Conservation (phyloP, 148 eudicot genomes). For the Hydrangea macrophylla region DNA sequence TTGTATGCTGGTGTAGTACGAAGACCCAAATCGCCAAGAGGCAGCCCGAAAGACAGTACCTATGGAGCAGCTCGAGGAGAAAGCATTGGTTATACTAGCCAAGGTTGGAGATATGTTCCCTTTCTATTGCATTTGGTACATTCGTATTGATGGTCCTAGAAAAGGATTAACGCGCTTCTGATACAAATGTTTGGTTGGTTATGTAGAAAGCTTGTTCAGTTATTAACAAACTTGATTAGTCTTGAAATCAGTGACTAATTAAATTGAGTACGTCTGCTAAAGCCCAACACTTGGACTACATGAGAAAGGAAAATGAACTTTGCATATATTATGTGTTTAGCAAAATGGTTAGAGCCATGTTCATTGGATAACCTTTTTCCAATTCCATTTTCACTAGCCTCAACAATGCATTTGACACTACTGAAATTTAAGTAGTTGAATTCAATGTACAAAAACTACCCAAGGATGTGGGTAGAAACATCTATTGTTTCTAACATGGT, state of each 20-base stretch:
- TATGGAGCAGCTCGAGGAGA: conserved; percentile 79
- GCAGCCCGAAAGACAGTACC: conserved; percentile 86
- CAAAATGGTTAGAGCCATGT: neutral
- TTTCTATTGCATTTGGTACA: neutral
- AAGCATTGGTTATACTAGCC: conserved; percentile 71
- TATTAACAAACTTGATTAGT: too few species aligned
- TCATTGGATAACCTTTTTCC: too few species aligned
- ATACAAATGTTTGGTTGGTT: neutral
- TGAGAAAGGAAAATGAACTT: too few species aligned
- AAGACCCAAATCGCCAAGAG: conserved; percentile 70
- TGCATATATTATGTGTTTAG: neutral
- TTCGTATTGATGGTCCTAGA: neutral
- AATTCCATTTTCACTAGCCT: neutral
- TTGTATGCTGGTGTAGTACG: conserved; percentile 53
- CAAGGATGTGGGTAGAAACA: neutral
- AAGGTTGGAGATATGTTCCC: conserved; percentile 43
- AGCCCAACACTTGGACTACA: too few species aligned
- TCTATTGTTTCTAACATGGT: neutral
- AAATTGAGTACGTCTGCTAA: neutral
- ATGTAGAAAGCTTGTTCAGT: neutral
- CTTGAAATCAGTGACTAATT: neutral
- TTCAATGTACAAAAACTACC: neutral
- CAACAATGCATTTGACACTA: neutral
- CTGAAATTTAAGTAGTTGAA: neutral
- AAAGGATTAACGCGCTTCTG: neutral